Evolutionary conservation across 192 early-diverging fungal species (phyloP).

Genomic region (Linnemannia schmuckeri): DNA sequence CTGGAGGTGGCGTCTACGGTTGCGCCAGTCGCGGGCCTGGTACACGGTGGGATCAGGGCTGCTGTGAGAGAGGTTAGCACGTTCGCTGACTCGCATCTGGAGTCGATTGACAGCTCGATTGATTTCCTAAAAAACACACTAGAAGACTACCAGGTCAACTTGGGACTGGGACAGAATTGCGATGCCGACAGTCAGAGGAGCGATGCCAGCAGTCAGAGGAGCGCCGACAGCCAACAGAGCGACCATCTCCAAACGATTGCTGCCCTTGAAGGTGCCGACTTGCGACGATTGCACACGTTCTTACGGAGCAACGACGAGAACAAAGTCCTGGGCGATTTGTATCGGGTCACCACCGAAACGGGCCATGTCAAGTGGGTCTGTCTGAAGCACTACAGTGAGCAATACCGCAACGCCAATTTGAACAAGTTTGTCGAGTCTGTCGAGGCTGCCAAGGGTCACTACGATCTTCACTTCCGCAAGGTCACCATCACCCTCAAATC

Average conservation of each 20-base stretch:
- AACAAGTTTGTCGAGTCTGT: constrained; percentile 6
- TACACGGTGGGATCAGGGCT: not conserved
- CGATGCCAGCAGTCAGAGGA: too few relatives aligned
- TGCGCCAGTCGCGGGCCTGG: not conserved
- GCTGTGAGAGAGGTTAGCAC: not conserved
- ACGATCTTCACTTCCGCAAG: constrained; percentile 11
- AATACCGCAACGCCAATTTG: not conserved
- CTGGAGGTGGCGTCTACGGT: not conserved
- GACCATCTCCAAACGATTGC: constrained; percentile 15
- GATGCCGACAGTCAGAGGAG: not conserved
- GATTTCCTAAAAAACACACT: constrained; percentile 4
- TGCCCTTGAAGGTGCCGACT: constrained; percentile 27
- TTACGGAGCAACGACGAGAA: constrained; percentile 23
- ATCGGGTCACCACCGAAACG: constrained; percentile 18
- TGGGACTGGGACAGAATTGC: not conserved
- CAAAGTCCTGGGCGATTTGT: constrained; percentile 33
- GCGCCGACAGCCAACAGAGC: not conserved
- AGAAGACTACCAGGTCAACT: not conserved
- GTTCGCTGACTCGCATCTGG: not conserved
- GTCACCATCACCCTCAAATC: constrained; percentile 10
- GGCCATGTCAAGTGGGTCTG: constrained; percentile 52
- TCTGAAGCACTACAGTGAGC: constrained; percentile 19
- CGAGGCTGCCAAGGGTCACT: not conserved
- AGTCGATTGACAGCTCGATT: not conserved
- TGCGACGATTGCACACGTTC: constrained; percentile 24